These are phyloP conservation scores for Ceratocystis papillata DNA, from an alignment of 2,329 filamentous ascomycete genomes.

Conservation along the genomic window DNA sequence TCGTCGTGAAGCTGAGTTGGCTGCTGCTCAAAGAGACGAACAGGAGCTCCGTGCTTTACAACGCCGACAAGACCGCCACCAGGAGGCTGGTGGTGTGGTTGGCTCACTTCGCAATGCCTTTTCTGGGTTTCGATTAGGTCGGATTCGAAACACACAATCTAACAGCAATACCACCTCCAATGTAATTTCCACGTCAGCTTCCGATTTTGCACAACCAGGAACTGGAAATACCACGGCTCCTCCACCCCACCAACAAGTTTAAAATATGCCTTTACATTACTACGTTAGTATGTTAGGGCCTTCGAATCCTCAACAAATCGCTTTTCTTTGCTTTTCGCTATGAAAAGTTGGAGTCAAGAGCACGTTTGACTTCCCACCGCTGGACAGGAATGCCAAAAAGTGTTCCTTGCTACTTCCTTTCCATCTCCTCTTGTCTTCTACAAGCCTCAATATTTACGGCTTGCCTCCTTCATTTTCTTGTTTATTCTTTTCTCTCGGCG, in stretches of 20 bases:
- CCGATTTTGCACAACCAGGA: not conserved
- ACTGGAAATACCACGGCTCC: not conserved
- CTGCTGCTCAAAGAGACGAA: conserved; percentile 19
- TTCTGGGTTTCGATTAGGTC: conserved; percentile 21
- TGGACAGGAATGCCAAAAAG: not conserved
- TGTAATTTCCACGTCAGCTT: not conserved
- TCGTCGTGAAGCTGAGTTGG: conserved; percentile 17
- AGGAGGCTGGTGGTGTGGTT: conserved; percentile 14
- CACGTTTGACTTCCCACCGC: not conserved
- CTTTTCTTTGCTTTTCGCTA: no score
- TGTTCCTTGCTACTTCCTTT: not conserved
- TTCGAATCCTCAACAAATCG: no score
- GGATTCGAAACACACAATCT: conserved; percentile 5
- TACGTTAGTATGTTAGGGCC: no score
- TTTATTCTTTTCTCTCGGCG: conserved; percentile 19
- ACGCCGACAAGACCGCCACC: conserved; percentile 11
- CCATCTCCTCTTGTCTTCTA: not conserved
- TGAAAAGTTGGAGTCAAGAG: not conserved
- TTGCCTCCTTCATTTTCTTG: not conserved
- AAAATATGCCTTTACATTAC: not conserved
- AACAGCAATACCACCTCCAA: not conserved
- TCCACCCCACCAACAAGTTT: not conserved
- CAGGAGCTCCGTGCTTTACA: conserved; percentile 17
- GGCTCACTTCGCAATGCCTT: conserved; percentile 24
- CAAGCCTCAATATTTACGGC: not conserved